Conservation (phyloP, 2,329 filamentous ascomycete species). For the Annulohypoxylon truncatum region DNA sequence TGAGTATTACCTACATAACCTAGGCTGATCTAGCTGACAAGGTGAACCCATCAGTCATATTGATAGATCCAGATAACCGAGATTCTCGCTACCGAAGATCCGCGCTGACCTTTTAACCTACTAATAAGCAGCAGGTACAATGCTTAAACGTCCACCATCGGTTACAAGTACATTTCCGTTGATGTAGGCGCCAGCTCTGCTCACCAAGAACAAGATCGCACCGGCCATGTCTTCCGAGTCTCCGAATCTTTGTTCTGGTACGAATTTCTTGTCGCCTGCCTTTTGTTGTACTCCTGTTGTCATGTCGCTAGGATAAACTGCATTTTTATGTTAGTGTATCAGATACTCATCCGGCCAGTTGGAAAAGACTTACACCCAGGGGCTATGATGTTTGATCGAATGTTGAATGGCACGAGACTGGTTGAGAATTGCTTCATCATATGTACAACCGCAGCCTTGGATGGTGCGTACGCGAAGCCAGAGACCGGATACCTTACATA, state of each 20-base stretch:
- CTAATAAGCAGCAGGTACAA: slow-evolving; percentile 42
- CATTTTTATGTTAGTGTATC: not conserved
- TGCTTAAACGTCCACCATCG: slow-evolving; percentile 62
- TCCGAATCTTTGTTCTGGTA: slow-evolving; percentile 42
- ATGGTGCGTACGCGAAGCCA: slow-evolving; percentile 74
- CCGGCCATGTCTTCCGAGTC: slow-evolving; percentile 64
- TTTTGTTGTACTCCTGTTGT: slow-evolving; percentile 46
- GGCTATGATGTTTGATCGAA: slow-evolving; percentile 53
- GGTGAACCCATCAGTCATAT: not conserved
- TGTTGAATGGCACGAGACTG: slow-evolving; percentile 65
- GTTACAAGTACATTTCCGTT: slow-evolving; percentile 65
- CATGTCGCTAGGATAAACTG: slow-evolving; percentile 61
- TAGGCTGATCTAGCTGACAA: not conserved
- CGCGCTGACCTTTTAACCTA: no score
- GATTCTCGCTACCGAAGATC: not conserved
- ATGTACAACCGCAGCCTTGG: slow-evolving; percentile 74
- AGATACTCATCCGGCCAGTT: not conserved
- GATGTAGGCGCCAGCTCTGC: slow-evolving; percentile 63
- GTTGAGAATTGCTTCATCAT: slow-evolving; percentile 74
- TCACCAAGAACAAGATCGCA: slow-evolving; percentile 63
- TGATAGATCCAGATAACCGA: no score
- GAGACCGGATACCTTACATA: slow-evolving; percentile 69
- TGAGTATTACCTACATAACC: not conserved
- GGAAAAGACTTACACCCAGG: slow-evolving; percentile 44
- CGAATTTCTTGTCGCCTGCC: slow-evolving; percentile 35